Evolutionary conservation across 179 eudicot species (phyloP).

Genomic region (Spinacia oleracea): DNA sequence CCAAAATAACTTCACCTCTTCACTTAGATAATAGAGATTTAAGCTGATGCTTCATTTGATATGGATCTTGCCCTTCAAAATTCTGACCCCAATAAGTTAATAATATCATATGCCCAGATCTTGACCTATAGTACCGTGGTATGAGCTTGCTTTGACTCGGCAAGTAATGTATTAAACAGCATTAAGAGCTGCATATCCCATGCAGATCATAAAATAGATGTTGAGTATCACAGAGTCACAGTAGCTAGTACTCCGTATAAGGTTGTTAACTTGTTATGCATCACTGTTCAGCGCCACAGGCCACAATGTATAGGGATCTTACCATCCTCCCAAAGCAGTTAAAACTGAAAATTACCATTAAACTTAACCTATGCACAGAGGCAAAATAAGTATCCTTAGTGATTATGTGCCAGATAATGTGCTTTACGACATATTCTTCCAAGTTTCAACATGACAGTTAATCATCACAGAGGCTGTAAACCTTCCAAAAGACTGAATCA

Average conservation of each 20-base stretch:
- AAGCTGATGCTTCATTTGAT: background rate
- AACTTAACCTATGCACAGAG: background rate
- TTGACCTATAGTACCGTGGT: background rate
- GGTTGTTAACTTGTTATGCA: background rate
- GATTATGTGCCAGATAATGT: background rate
- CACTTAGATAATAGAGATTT: no score
- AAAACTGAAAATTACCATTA: background rate
- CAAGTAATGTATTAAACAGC: background rate
- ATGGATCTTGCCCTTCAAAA: conserved; percentile 1
- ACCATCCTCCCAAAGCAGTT: background rate
- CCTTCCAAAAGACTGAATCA: background rate
- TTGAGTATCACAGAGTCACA: background rate
- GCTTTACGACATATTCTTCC: background rate
- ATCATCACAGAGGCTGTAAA: background rate
- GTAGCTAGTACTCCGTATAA: background rate
- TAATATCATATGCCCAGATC: no score
- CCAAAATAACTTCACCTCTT: no score
- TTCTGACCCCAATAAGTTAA: background rate
- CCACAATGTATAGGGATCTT: background rate
- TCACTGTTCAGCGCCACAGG: background rate
- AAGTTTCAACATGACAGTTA: background rate
- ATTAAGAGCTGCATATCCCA: background rate
- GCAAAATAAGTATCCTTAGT: background rate
- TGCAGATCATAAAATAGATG: background rate
- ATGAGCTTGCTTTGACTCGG: background rate